phyloP scores from a whole-genome alignment of 1,284 basidiomycete genomes.

The Gymnopus androsaceus region DNA sequence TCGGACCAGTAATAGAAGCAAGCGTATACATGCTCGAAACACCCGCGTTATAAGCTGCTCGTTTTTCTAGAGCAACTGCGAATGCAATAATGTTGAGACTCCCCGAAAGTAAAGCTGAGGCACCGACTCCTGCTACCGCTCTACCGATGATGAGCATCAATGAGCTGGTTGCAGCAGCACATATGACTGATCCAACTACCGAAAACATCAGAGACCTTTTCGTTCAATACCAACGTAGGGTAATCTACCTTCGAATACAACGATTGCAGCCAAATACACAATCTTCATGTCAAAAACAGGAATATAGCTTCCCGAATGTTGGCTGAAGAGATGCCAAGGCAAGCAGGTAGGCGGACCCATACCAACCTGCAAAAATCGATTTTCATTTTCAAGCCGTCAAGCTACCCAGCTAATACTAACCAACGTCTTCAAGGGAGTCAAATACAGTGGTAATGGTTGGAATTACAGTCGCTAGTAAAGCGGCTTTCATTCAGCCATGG shows the following conservation, averaged over 20 bases:
- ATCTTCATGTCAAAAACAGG: conserved; percentile 16
- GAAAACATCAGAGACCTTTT: not conserved
- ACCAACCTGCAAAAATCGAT: too few relatives aligned
- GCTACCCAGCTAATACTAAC: too few relatives aligned
- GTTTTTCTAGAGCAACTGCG: conserved; percentile 15
- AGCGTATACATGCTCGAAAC: conserved; percentile 19
- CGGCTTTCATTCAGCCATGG: not conserved
- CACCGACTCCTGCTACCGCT: conserved; percentile 21
- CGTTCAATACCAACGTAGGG: not conserved
- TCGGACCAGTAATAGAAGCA: conserved; percentile 16
- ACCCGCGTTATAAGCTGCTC: conserved; percentile 1
- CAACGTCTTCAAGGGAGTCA: conserved; percentile 22
- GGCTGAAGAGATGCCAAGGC: conserved; percentile 21
- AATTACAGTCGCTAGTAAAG: conserved; percentile 10
- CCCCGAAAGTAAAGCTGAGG: conserved; percentile 20
- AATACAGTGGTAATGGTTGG: conserved; percentile 14
- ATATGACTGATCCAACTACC: conserved; percentile 18
- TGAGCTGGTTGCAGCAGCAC: conserved; percentile 18
- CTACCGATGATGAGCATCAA: conserved; percentile 20
- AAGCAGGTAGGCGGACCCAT: conserved; percentile 24
- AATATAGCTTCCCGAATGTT: conserved; percentile 23
- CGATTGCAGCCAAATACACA: conserved; percentile 7
- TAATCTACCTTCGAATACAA: conserved; percentile 11
- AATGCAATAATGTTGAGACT: conserved; percentile 21
- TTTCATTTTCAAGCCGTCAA: too few relatives aligned